Evolutionary conservation across 73 alveolate genomes (phyloP).

Genomic region (Symbiodinium natans): DNA sequence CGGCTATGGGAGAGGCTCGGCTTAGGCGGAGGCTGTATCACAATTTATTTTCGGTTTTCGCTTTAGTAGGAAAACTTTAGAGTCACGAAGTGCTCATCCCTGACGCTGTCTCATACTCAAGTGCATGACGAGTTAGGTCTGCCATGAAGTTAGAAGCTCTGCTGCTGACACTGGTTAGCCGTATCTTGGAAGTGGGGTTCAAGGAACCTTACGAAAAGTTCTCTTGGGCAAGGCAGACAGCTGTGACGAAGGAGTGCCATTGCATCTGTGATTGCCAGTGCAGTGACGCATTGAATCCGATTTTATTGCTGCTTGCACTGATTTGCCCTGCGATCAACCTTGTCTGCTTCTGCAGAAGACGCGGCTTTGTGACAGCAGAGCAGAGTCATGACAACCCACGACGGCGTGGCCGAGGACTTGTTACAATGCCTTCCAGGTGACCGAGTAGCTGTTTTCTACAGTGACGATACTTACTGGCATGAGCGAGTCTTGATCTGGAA

Average conservation of each 20-base stretch:
- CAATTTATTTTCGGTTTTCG: too few relatives aligned
- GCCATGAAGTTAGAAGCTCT: neutral
- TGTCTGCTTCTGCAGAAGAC: neutral
- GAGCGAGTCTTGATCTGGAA: constrained; percentile 2
- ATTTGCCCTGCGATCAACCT: neutral
- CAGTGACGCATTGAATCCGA: neutral
- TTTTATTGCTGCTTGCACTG: too few relatives aligned
- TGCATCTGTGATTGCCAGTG: neutral
- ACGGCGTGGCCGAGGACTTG: constrained; percentile 34
- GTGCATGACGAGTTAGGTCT: neutral
- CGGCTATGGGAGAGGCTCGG: too few relatives aligned
- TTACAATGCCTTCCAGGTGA: neutral
- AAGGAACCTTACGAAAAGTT: neutral
- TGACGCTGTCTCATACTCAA: too few relatives aligned
- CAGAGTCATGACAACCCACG: neutral
- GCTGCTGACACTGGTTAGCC: neutral
- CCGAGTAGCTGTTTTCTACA: neutral
- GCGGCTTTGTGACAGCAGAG: neutral
- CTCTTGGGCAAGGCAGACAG: neutral
- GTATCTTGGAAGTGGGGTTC: constrained; percentile 2
- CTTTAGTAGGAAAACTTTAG: too few relatives aligned
- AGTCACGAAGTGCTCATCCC: too few relatives aligned
- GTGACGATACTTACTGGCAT: neutral
- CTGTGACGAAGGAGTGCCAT: neutral
- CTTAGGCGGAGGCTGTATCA: too few relatives aligned